Evolutionary conservation across 306 rosid genomes (phyloP).

Genomic region (Begonia fuchsioides): DNA sequence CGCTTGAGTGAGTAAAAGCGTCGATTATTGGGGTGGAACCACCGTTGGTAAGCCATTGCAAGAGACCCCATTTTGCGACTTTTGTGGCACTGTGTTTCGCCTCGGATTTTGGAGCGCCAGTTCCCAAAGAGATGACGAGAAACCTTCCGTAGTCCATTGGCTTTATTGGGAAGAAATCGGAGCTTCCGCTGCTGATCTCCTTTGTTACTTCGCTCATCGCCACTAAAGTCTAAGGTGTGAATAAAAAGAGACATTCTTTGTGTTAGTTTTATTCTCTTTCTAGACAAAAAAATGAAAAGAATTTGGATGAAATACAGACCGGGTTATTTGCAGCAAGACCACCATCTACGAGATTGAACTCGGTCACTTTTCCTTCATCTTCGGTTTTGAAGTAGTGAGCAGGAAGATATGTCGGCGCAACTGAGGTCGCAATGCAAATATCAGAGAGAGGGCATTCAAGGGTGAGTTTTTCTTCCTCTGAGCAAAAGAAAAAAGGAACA

Average conservation of each 20-base stretch:
- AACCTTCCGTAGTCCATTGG: constrained; percentile 13
- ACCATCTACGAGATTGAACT: constrained; percentile 6
- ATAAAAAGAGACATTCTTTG: no score
- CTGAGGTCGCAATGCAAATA: constrained; percentile 5
- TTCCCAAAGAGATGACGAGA: constrained; percentile 18
- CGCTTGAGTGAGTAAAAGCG: constrained; percentile 13
- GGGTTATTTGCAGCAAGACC: no score
- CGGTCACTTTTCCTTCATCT: not conserved
- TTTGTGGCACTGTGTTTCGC: constrained; percentile 6
- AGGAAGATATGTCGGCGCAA: constrained; percentile 10
- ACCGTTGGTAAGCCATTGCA: no score
- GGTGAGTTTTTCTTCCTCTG: constrained; percentile 1
- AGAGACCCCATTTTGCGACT: constrained; percentile 24
- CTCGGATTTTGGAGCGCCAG: constrained; percentile 13
- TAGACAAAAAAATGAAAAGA: not conserved
- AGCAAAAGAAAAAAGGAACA: no score
- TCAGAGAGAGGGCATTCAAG: not conserved
- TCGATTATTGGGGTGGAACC: constrained; percentile 11
- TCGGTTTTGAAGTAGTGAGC: constrained; percentile 7
- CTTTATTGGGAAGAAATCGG: no score
- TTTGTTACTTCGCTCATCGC: no score
- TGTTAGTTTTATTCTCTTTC: not conserved
- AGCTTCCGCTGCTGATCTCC: no score
- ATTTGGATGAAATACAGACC: no score
- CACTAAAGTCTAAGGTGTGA: constrained; percentile 7